Conservation (phyloP, 345 rosid species). For the Geranium rotundifolium region DNA sequence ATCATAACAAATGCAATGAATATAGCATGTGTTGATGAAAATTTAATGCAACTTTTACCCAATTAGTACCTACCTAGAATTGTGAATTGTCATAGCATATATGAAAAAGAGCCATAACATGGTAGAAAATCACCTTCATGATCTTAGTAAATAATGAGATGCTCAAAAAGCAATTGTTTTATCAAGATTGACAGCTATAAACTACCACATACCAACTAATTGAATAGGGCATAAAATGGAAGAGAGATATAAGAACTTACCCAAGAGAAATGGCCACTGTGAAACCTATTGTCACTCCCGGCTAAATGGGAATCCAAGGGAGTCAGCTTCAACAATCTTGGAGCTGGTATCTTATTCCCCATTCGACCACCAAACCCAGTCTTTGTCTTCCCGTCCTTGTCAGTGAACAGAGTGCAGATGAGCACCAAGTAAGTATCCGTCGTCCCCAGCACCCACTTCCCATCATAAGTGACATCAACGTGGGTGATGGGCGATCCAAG, state of each 20-base stretch:
- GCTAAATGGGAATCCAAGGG: constrained; percentile 89
- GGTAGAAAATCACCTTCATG: too few species aligned
- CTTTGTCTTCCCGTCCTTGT: constrained; percentile 83
- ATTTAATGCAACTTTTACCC: too few species aligned
- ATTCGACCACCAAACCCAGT: constrained; percentile 80
- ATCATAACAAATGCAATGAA: too few species aligned
- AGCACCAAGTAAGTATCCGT: constrained; percentile 77
- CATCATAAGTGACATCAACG: constrained; percentile 86
- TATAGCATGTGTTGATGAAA: too few species aligned
- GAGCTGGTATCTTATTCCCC: constrained; percentile 93
- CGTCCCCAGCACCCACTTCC: constrained; percentile 92
- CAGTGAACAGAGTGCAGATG: constrained; percentile 81
- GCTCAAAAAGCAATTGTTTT: too few species aligned
- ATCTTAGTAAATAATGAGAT: too few species aligned
- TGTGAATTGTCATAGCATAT: too few species aligned
- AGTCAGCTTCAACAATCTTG: constrained; percentile 78
- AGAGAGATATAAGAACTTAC: constrained; percentile 26
- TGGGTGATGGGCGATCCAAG: constrained; percentile 87
- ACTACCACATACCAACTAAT: too few species aligned
- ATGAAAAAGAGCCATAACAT: too few species aligned
- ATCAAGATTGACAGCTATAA: too few species aligned
- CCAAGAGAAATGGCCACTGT: constrained; percentile 96
- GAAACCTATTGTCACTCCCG: constrained; percentile 71
- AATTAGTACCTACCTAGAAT: too few species aligned
- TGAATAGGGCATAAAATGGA: too few species aligned